Base-by-base conservation (phyloP, 345 rosid genomes). In the Aurinia saxatilis region DNA sequence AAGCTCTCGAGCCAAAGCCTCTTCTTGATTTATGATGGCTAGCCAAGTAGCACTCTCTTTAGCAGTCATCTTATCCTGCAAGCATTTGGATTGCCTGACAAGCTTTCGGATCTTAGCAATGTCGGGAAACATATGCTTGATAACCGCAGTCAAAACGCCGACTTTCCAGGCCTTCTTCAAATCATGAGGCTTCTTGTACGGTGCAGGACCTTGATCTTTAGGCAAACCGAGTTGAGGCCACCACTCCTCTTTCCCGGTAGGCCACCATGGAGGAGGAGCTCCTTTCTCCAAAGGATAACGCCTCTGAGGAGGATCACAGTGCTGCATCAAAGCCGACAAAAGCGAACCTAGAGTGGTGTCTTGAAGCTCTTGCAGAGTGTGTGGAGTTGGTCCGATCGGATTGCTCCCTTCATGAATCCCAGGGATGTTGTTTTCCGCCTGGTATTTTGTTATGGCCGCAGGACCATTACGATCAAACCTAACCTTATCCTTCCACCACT, bases 401-500 rank as follows among this genome's bases (percentile, higher is more conserved):
- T 38, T 76, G 71, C 62, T 80, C 8, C 87, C 87, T 6, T 87
- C 81, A 47, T 67, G 84, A 35, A 48, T 67, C 58, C 80, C 79
- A 2, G 83, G 57, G 38, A 72, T 88, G 34, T 83, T 67, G 73
- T 84, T 81, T 35, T 93, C 97, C 2, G 92, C 87, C 64, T 86
- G 92, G 65, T 88, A 80, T 57, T 90, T 93, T 0, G 78, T 59
- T 40, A 93, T 90, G 12, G 99, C 97, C 0, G 96, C 97, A 0
- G 97, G 99, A 23, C 99, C 99, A 48, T 93, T 93, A 73, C 83
- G 92, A 74, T 93, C 99, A 15, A 90, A 93, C 79, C 86, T 86
- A 23, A 93, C 99, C 75, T 87, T 90, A 73, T 93, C 99, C 70
- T 93, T 93, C 99, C 99, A 93, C 99, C 99, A 93, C 74, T 95